Percentiles rank a stretch among this genome's conserved stretches.
Conservation (phyloP, 371 early-diverging fungal genomes). For the Entomophthora muscae region DNA sequence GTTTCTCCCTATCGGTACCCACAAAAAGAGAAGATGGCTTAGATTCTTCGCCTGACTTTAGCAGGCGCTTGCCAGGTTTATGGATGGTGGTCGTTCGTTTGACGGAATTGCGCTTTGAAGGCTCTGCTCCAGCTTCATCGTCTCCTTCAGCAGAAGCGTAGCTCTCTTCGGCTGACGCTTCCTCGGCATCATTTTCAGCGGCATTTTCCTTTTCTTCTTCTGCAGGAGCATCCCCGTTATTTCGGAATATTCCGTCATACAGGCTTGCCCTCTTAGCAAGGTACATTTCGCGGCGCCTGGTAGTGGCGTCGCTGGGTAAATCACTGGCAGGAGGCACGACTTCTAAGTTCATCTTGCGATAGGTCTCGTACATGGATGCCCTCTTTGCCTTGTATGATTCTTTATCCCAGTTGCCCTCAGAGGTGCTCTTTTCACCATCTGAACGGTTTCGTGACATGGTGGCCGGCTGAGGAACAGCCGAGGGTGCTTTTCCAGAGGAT, state of each 20-base stretch:
- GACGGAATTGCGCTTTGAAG: neutral
- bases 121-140: neutral
- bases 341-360: neutral
- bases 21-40: neutral
- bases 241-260: neutral
- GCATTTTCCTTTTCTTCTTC: neutral
- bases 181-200: neutral
- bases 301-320: neutral
- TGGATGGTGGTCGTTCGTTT: slow-evolving; percentile 1
- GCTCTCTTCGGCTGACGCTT: neutral
- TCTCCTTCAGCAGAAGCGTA: neutral
- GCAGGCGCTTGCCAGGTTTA: neutral
- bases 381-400: slow-evolving; percentile 2
- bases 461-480: neutral
- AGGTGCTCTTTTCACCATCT: neutral
- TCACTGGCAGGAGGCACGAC: too few relatives aligned
- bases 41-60: neutral
- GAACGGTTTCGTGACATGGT: neutral
- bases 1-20: neutral
- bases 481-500: neutral
- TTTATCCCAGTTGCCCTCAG: neutral
- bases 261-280: neutral
- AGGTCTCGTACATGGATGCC: slow-evolving; percentile 9
- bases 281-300: neutral
- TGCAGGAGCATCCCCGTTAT: neutral